These are phyloP conservation scores for Middelhovenomyces tepae DNA, from an alignment of 805 yeast genomes.

Conservation along the genomic window DNA sequence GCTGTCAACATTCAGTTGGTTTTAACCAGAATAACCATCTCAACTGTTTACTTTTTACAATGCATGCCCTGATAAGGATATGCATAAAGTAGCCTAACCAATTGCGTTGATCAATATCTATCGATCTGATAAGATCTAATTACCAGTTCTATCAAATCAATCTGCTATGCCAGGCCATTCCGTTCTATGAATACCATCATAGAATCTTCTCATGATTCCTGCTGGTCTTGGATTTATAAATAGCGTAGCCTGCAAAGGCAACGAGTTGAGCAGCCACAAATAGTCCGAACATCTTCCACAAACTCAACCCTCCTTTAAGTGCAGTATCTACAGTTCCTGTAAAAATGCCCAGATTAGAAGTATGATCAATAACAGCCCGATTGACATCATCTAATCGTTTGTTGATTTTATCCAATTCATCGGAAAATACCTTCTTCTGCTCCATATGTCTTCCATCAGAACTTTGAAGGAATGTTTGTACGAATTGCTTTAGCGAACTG, in stretches of 20 bases:
- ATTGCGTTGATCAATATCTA: no score
- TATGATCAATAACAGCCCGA: slow-evolving; percentile 20
- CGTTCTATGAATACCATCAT: no score
- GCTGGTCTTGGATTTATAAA: slow-evolving; percentile 22
- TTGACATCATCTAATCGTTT: slow-evolving; percentile 16
- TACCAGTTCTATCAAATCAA: no score
- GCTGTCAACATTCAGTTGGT: no score
- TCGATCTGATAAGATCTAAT: no score
- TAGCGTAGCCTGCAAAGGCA: slow-evolving; percentile 21
- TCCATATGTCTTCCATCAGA: slow-evolving; percentile 8
- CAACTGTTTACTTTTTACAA: no score
- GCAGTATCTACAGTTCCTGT: slow-evolving; percentile 21
- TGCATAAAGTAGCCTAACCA: no score
- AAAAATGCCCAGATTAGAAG: slow-evolving; percentile 18
- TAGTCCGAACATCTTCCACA: slow-evolving; percentile 19
- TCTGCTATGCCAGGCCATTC: no score
- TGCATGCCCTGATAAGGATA: no score
- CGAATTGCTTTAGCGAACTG: no score
- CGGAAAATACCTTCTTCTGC: slow-evolving; percentile 10
- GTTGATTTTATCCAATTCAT: slow-evolving; percentile 12
- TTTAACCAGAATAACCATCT: no score
- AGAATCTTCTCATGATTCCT: slow-evolving; percentile 18
- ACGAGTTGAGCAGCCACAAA: slow-evolving; percentile 20
- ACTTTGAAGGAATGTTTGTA: no score
- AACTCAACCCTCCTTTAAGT: slow-evolving; percentile 20